Evolutionary conservation across 495 filamentous ascomycete genomes (phyloP), one percentile per base, ranked within the genome.

Genomic region (Penicillium taxi): DNA sequence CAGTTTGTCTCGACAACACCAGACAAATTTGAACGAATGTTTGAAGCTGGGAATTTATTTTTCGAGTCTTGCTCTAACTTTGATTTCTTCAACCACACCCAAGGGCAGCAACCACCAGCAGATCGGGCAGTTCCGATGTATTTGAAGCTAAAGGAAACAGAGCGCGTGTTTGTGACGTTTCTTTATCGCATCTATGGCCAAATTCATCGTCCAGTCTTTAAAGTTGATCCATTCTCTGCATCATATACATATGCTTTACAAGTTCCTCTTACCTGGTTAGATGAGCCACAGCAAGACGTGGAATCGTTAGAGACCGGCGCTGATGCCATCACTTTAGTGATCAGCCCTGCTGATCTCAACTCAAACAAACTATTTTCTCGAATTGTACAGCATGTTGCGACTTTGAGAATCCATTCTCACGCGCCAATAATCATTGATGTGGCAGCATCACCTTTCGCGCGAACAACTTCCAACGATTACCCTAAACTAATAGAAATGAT

Each of bases 1-100:
- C 42, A 39, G 5, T 33, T 46, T 11, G 27, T 43, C 9, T 32
- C 29, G 3, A 42, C 33, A n/a, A 41, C 30, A 17, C 59, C 72
- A 18, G 69, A 78, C 14, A 75, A 63, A 42, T 57, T 69, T 9
- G 47, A 60, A 38, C 71, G 61, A 22, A 70, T 55, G 47, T 67
- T 66, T 32, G 55, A 63, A 23, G 49, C 63, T 32, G 71, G 57
- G 46, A 69, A 49, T 52, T 44, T 37, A 49, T 75, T 59, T 45
- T 77, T 52, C 48, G 58, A 64, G 33, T 47, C 51, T 11, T 82
- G 77, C 53, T 78, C 81, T 15, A 85, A 82, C 42, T 69, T 79
- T 26, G 80, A 84, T 50, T 84, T 78, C 41, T 84, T 77, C 63
- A 86, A 86, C 45, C 52, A 80, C 26, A 51, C 49, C 1, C 52